Conservation (phyloP, 768 basidiomycete genomes). For the Psilocybe tampanensis region DNA sequence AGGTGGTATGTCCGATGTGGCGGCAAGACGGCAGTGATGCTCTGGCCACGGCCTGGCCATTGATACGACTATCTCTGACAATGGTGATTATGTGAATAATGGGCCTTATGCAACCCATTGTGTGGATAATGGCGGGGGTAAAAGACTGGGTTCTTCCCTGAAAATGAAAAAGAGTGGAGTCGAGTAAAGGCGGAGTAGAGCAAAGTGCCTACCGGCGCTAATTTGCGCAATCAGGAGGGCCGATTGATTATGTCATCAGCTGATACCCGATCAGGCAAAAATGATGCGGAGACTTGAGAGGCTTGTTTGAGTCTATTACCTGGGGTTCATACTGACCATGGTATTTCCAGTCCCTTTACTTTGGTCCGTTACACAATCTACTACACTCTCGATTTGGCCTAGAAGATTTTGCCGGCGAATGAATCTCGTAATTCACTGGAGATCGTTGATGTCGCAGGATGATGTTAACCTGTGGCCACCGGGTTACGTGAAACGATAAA, state of each 20-base stretch:
- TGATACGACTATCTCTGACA: neutral
- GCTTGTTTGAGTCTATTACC: neutral
- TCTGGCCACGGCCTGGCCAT: no score
- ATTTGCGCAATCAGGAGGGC: neutral
- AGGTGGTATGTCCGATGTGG: neutral
- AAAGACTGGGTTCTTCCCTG: neutral
- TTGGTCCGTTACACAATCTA: neutral
- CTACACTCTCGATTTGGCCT: neutral
- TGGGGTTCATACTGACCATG: neutral
- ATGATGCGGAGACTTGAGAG: neutral
- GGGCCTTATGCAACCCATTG: neutral
- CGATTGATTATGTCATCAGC: neutral
- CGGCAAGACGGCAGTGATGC: no score
- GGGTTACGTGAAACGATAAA: neutral
- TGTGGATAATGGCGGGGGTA: neutral
- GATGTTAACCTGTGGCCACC: neutral
- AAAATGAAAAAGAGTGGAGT: neutral
- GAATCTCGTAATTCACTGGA: neutral
- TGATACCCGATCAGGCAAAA: neutral
- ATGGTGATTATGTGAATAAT: neutral
- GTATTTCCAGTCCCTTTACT: neutral
- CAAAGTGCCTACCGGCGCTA: neutral
- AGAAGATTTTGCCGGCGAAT: neutral
- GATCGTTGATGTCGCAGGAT: neutral
- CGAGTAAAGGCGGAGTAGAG: neutral